Percentiles rank a stretch among this genome's conserved stretches.
Conservation (phyloP, 768 basidiomycete genomes). For the Termitomyces eurrhizus region DNA sequence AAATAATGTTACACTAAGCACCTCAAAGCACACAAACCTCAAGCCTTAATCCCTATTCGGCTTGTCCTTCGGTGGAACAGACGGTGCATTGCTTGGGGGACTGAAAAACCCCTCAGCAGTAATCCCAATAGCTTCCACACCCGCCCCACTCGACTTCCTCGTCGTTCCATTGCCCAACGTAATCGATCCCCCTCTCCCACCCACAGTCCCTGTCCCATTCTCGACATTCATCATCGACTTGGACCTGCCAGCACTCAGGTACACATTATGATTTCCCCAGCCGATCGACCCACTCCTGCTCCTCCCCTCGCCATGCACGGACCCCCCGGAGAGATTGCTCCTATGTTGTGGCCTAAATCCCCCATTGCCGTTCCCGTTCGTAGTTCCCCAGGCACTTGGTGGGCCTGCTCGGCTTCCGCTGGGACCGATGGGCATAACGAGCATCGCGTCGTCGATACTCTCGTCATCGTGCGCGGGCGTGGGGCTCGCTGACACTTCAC, state of each 20-base stretch:
- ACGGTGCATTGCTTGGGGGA: conserved; percentile 33
- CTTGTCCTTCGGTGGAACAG: not conserved
- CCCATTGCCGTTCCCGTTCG: conserved; percentile 6
- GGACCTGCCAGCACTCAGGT: conserved; percentile 26
- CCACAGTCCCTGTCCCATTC: conserved; percentile 30
- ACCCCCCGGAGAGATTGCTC: conserved; percentile 27
- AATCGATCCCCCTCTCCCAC: conserved; percentile 51
- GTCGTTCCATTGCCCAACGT: conserved; percentile 57
- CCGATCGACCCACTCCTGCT: conserved; percentile 19
- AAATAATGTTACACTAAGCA: not conserved
- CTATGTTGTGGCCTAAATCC: conserved; percentile 33
- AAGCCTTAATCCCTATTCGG: not conserved
- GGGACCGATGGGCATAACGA: conserved; percentile 68
- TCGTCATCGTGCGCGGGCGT: conserved; percentile 52
- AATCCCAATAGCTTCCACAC: conserved; percentile 71
- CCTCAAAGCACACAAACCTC: not conserved
- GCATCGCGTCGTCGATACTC: conserved; percentile 71
- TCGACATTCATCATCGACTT: conserved; percentile 71
- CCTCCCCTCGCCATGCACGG: conserved; percentile 30
- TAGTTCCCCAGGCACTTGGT: conserved; percentile 35
- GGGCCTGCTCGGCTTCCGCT: conserved; percentile 19
- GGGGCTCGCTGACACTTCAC: conserved; percentile 16
- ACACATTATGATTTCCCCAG: not conserved
- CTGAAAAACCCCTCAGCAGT: conserved; percentile 79
- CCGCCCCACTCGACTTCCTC: conserved; percentile 63